Conservation (phyloP, 805 yeast genomes). For the Sugiyamaella valdiviana region DNA sequence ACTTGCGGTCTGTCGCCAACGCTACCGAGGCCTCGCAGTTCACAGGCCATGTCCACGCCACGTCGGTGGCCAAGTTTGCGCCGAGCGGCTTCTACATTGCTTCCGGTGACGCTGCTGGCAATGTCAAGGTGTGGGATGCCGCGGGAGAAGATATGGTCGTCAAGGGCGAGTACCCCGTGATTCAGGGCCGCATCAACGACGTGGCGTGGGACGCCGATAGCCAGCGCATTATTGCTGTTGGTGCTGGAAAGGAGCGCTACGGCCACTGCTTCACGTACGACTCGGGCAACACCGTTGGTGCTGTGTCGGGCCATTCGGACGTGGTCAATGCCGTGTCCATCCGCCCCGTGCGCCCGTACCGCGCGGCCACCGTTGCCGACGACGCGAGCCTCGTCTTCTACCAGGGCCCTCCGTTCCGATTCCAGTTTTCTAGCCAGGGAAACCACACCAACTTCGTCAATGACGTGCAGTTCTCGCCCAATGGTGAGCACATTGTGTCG, state of each 20-base stretch:
- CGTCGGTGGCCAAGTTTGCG: conserved; percentile 80
- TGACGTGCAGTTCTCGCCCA: conserved; percentile 76
- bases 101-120: conserved; percentile 88
- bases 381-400: conserved; percentile 79
- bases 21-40: conserved; percentile 57
- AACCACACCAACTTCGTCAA: conserved; percentile 72
- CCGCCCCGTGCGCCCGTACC: conserved; percentile 79
- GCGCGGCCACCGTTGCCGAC: conserved; percentile 90
- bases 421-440: conserved; percentile 62
- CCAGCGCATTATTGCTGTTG: conserved; percentile 83
- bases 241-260: conserved; percentile 84
- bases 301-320: conserved; percentile 85
- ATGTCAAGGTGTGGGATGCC: conserved; percentile 80
- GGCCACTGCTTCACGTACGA: conserved; percentile 94
- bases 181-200: conserved; percentile 75
- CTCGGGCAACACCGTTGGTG: conserved; percentile 95
- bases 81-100: conserved; percentile 89
- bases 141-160: conserved; percentile 49
- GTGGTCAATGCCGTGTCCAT: conserved; percentile 78
- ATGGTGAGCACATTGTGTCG: conserved; percentile 66
- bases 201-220: conserved; percentile 91
- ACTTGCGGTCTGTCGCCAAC: conserved; percentile 57
- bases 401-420: conserved; percentile 93
- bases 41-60: conserved; percentile 59
- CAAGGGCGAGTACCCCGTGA: conserved; percentile 75